phyloP scores from a whole-genome alignment of 495 filamentous ascomycete genomes.

The Penicillium arizonense region DNA sequence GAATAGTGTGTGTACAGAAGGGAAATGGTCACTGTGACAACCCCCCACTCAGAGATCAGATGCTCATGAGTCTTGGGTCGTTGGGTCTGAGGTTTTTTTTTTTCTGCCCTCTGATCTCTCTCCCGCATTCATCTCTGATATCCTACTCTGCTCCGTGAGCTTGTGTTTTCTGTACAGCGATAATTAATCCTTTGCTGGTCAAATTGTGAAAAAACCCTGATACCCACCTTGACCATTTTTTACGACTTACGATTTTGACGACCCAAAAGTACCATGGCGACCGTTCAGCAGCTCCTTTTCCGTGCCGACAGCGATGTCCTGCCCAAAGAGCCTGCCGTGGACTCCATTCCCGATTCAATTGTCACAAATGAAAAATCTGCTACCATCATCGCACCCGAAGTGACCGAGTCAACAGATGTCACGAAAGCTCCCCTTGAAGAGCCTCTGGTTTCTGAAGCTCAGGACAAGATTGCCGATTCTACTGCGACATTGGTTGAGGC shows the following conservation, averaged over 20 bases:
- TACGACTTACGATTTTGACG: constrained; percentile 10
- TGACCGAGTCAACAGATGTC: no score
- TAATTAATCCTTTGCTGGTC: constrained; percentile 11
- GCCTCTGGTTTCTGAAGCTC: no score
- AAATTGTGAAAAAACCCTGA: constrained; percentile 4
- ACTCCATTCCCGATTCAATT: background rate
- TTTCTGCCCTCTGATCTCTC: background rate
- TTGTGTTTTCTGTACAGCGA: constrained; percentile 6
- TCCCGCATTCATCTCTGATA: constrained; percentile 1
- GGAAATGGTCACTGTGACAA: constrained; percentile 10
- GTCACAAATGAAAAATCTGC: background rate
- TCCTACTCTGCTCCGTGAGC: constrained; percentile 6
- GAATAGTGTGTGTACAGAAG: background rate
- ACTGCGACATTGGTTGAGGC: constrained; percentile 2
- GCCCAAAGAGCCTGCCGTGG: background rate
- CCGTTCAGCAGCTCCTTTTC: constrained; percentile 1
- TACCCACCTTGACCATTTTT: constrained; percentile 6
- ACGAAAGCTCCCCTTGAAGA: no score
- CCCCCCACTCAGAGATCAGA: constrained; percentile 3
- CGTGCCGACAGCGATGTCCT: background rate
- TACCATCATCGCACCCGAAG: no score
- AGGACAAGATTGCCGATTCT: background rate
- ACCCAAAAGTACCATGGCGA: constrained; percentile 4
- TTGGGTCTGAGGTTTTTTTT: background rate
- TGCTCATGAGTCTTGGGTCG: background rate